Conservation (phyloP, 1,139 yeast genomes). For the Tardiomyces depauwii region DNA sequence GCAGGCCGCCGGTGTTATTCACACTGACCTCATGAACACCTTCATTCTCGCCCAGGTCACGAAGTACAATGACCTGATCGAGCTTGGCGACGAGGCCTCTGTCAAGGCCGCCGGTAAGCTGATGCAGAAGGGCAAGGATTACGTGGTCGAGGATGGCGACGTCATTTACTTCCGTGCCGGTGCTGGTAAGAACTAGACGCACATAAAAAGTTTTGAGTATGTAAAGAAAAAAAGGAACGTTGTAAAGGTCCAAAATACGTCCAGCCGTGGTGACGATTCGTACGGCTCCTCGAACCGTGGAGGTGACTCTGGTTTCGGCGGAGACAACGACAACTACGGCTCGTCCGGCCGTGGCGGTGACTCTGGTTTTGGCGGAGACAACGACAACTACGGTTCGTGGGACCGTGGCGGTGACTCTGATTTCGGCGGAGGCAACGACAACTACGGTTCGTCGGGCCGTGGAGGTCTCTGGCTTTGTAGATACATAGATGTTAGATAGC, state of each 20-base stretch:
- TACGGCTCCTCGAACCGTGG: slow-evolving; percentile 14
- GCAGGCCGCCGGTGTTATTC: slow-evolving; percentile 90
- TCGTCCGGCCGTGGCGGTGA: no score
- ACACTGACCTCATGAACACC: slow-evolving; percentile 75
- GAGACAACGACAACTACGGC: no score
- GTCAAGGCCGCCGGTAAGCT: slow-evolving; percentile 94
- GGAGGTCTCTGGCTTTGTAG: no score
- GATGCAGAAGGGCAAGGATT: slow-evolving; percentile 91
- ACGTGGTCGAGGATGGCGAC: slow-evolving; percentile 87
- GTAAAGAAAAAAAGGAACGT: no score
- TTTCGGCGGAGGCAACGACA: slow-evolving; percentile 10
- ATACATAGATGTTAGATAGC: no score
- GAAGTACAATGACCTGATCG: slow-evolving; percentile 74
- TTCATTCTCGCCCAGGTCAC: slow-evolving; percentile 82
- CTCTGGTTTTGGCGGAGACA: no score
- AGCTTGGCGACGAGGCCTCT: slow-evolving; percentile 70
- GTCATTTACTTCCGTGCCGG: slow-evolving; percentile 91
- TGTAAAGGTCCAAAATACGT: not conserved
- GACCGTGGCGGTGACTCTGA: slow-evolving; percentile 10
- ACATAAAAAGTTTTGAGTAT: not conserved
- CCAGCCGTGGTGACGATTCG: slow-evolving; percentile 4
- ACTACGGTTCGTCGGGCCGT: no score
- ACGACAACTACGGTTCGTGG: no score
- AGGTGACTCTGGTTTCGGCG: slow-evolving; percentile 8
- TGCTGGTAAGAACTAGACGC: slow-evolving; percentile 65